Base-by-base conservation (phyloP, 1,284 basidiomycete species). In the Rhodotorula sp. region DNA sequence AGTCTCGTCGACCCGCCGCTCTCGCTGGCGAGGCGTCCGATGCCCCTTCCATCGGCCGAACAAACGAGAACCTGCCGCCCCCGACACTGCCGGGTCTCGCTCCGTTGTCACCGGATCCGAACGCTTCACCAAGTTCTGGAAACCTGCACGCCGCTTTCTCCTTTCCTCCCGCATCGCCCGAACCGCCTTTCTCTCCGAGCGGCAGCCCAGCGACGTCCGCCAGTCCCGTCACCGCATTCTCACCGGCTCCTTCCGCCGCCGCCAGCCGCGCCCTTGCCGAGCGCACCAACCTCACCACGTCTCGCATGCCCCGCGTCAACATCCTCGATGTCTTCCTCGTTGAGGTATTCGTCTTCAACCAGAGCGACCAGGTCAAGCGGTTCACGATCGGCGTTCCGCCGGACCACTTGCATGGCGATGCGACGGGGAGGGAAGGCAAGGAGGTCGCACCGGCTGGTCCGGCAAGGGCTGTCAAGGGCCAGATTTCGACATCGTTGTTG, bases 281-380 rank as follows among this genome's bases (percentile, higher is more conserved):
- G 30, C 46, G 39, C 2, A 46, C 47, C 8, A 56, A 44, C 24
- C 54, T 62, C 13, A 4, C 36, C 1, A 68, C 67, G 27, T 68
- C 64, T 24, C 55, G 56, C 27, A 66, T 65, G 64, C 73, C 70
- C 4, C 48, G 67, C 20, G 64, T 74, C 46, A 70, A 72, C 49
- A 32, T 73, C 3, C 66, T 74, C n/a, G 73, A 74, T 49, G 71
- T 74, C 20, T 74, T 74, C 59, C 60, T 74, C 48, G 66, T 74
- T n/a, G 66, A 74, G 49, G 66, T 74, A 8, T 74, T 74, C 32
- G 56, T 74, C 34, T 39, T 66, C 29, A 74, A 74, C 49, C 62
- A 62, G 4, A 62, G 58, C 30, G 64, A 57, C 39, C n/a, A 39
- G 29, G 68, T 68, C 19, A 62, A 63, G 52, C 60, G 68, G 2